These are phyloP conservation scores for Globisporangium recalcitrans DNA, from an alignment of 352 stramenopile species.

Conservation along the genomic window DNA sequence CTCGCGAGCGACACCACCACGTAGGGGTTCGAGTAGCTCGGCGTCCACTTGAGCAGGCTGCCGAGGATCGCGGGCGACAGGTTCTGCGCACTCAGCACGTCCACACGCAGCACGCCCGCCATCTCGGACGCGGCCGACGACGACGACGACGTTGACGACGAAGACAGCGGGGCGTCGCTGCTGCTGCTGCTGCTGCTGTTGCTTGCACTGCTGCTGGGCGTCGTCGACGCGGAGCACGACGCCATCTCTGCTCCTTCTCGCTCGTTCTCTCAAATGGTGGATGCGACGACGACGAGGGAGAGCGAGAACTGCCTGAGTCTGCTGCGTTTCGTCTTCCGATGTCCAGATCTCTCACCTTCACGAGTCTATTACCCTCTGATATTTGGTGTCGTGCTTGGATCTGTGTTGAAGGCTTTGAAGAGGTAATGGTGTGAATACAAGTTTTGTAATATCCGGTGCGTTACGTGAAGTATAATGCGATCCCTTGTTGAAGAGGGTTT, in stretches of 20 bases:
- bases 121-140: constrained; percentile 5
- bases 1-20: constrained; percentile 48
- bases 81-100: constrained; percentile 53
- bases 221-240: constrained; percentile 19
- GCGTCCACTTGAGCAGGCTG: constrained; percentile 62
- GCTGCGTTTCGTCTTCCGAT: constrained; percentile 3
- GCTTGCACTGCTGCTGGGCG: background rate
- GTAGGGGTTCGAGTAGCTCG: constrained; percentile 65
- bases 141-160: background rate
- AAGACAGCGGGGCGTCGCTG: constrained; percentile 9
- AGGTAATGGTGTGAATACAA: background rate
- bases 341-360: background rate
- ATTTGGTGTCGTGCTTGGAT: background rate
- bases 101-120: constrained; percentile 49
- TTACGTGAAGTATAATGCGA: too few species aligned
- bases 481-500: background rate
- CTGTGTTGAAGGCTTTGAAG: background rate
- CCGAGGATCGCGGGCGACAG: constrained; percentile 53
- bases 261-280: background rate
- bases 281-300: background rate
- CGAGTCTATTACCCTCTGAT: background rate
- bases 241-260: constrained; percentile 23
- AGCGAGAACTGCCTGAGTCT: background rate
- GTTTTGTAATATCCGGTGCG: too few species aligned
- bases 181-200: constrained; percentile 10